A percentile compares a stretch with the other conserved stretches of the same genome.
phyloP scores from a whole-genome alignment of 1,284 basidiomycete genomes.

The Ganoderma sinense region DNA sequence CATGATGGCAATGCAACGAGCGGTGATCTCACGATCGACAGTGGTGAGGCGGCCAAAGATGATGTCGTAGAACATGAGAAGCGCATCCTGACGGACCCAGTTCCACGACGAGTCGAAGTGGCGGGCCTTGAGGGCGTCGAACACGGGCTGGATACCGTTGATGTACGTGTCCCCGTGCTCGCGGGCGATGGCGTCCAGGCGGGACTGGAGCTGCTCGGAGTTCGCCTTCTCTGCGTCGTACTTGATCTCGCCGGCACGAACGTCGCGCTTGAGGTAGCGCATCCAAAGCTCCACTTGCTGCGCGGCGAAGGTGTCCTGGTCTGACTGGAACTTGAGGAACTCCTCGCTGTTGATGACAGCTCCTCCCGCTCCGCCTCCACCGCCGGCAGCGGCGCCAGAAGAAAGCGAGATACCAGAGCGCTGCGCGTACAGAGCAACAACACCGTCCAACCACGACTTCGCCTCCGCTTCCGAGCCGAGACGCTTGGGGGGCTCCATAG shows the following conservation, averaged over 20 bases:
- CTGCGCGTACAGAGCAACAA: conserved; percentile 87
- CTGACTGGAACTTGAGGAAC: conserved; percentile 94
- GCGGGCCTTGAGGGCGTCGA: conserved; percentile 95
- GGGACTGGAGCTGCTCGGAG: conserved; percentile 79
- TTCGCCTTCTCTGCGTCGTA: conserved; percentile 88
- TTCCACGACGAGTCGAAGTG: conserved; percentile 99
- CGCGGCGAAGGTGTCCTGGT: conserved; percentile 91
- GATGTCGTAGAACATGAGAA: conserved; percentile 97
- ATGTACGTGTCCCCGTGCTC: conserved; percentile 95
- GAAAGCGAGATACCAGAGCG: conserved; percentile 89
- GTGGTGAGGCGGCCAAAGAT: conserved; percentile 94
- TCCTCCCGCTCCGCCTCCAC: conserved; percentile 72
- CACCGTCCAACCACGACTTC: conserved; percentile 91
- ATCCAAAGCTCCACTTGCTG: conserved; percentile 96
- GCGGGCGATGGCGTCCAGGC: conserved; percentile 86
- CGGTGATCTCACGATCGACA: conserved; percentile 95
- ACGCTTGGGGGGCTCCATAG: conserved; percentile 94
- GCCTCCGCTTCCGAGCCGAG: conserved; percentile 92
- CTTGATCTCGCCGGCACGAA: conserved; percentile 89
- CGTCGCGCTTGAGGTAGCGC: conserved; percentile 95
- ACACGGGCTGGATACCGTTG: conserved; percentile 93
- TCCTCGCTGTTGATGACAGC: conserved; percentile 97
- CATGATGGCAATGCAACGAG: conserved; percentile 96
- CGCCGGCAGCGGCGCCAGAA: conserved; percentile 66
- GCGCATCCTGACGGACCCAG: conserved; percentile 96